Evolutionary conservation across 2,329 filamentous ascomycete genomes (phyloP), one percentile per base, ranked within the genome.

Genomic region (Plectosphaerella cucumerina): DNA sequence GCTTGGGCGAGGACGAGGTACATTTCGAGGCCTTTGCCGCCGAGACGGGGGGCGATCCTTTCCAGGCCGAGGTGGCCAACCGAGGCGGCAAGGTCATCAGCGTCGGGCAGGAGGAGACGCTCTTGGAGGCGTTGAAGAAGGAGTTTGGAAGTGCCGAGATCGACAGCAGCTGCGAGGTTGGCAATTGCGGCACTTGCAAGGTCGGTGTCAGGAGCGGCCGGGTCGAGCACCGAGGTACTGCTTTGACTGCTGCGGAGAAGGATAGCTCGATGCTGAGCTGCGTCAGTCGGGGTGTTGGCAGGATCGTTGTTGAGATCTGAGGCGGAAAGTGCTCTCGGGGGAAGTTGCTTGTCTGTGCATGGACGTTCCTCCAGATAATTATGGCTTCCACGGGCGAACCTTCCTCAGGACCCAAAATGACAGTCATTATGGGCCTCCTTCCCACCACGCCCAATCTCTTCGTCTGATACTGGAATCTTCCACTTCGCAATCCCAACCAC

Each of bases 21-120:
- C 82, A 86, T 61, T 81, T 77, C 52, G 84, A 87, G 62, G 76
- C 77, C 0, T 87, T 86, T 53, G 67, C 69, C 2, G 76, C 77
- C 1, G 72, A 77, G 18, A 68, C 72, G 0, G 71, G 72, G 1
- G 82, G 83, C 0, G 80, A 85, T 57, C 76, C 81, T 0, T 87
- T 86, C 55, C 77, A 80, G 39, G 82, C 70, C 1, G 72, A 80
- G 44, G 70, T 86, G 0, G 62, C 64, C 6, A 75, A 77, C 49
- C 57, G 57, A 2, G 51, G 55, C 9, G 62, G 60, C 44, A 72
- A 66, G 56, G 63, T 67, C 2, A 53, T 86, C 6, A 63, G 71
- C 15, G 77, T 80, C 0, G 69, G 64, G 4, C 67, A 61, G 26
- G 76, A 78, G 4, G 76, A 80, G 60, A 77, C 72, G 26, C 60